Percentiles rank a stretch among this genome's conserved stretches.
These are phyloP conservation scores for Fusarium torreyae DNA, from an alignment of 2,329 filamentous ascomycete species.

Conservation along the genomic window DNA sequence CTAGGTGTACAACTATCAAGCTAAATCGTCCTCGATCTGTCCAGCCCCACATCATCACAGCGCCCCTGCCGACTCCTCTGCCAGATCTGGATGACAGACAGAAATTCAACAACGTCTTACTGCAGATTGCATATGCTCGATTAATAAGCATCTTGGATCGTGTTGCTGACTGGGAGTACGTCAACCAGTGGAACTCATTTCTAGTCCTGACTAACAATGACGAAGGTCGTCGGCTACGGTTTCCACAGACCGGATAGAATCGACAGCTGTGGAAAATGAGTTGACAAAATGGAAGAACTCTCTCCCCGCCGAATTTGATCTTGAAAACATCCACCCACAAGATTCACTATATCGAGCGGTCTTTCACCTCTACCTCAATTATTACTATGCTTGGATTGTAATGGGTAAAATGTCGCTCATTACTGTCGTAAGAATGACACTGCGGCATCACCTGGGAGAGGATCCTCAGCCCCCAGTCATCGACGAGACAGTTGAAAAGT, in stretches of 20 bases:
- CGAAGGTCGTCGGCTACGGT: background rate
- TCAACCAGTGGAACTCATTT: rapidly evolving
- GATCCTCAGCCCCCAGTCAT: background rate
- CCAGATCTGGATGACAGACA: background rate
- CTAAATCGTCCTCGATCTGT: background rate
- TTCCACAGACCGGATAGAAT: background rate
- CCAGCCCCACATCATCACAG: background rate
- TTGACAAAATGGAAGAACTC: constrained; percentile 8
- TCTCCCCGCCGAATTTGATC: background rate
- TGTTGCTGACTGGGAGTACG: constrained; percentile 3
- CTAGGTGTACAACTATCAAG: constrained; percentile 5
- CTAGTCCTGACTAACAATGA: background rate
- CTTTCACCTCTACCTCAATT: constrained; percentile 8
- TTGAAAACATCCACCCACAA: background rate
- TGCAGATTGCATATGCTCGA: constrained; percentile 2
- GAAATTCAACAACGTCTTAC: background rate
- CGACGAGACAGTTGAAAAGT: background rate
- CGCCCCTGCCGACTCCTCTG: background rate
- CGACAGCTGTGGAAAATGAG: background rate
- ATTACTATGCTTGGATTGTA: background rate
- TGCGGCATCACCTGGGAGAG: background rate
- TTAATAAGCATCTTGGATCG: background rate
- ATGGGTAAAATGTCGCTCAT: constrained; percentile 10
- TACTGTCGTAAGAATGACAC: constrained; percentile 1
- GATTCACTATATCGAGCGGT: constrained; percentile 7